phyloP scores from a whole-genome alignment of 1,139 yeast species.

The Yamadazyma triangularis region DNA sequence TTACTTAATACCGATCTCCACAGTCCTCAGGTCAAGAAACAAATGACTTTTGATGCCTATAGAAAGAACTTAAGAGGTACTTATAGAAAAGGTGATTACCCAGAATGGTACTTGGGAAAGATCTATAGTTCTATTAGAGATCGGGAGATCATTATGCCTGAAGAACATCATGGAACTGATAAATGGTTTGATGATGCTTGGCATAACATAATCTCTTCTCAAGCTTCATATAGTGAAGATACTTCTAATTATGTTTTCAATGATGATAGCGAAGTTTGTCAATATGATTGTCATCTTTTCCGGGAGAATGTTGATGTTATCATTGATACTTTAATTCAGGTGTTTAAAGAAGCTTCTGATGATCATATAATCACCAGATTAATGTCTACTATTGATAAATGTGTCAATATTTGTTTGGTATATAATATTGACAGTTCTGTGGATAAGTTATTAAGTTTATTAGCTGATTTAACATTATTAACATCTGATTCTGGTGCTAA shows the following conservation, averaged over 20 bases:
- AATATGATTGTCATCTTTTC: conserved; percentile 70
- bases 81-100: conserved; percentile 73
- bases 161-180: conserved; percentile 84
- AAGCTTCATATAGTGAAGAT: conserved; percentile 11
- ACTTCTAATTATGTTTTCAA: conserved; percentile 12
- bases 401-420: conserved; percentile 69
- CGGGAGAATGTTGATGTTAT: conserved; percentile 56
- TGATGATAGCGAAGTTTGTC: conserved; percentile 25
- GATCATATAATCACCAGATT: conserved; percentile 85
- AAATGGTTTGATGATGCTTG: conserved; percentile 94
- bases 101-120: conserved; percentile 76
- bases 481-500: conserved; percentile 17
- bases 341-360: conserved; percentile 84
- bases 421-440: conserved; percentile 55
- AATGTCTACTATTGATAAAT: conserved; percentile 81
- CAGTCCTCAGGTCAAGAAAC: conserved; percentile 74
- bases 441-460: conserved; percentile 59
- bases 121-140: conserved; percentile 78
- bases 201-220: conserved; percentile 73
- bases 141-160: conserved; percentile 95
- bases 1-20: conserved; percentile 77
- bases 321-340: conserved; percentile 64
- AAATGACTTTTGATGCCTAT: conserved; percentile 85
- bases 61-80: conserved; percentile 77
- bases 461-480: conserved; percentile 62